Evolutionary conservation across 805 yeast genomes (phyloP).

Genomic region (Myxozyma monticola): DNA sequence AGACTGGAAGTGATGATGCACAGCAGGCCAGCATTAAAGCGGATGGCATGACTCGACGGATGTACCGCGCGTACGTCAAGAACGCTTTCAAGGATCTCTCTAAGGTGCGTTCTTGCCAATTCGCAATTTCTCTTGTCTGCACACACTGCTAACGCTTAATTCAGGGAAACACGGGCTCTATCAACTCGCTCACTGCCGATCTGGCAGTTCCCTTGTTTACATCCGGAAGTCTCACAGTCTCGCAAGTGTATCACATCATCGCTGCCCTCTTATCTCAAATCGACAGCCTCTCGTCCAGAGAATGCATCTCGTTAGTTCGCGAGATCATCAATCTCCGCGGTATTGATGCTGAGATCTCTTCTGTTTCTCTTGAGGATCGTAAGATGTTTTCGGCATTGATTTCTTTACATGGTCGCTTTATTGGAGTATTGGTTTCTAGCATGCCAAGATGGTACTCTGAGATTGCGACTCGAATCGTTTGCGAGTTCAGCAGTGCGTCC

Average conservation of each 20-base stretch:
- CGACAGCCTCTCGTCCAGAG: conserved; percentile 60
- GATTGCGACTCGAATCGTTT: conserved; percentile 66
- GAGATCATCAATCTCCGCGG: conserved; percentile 65
- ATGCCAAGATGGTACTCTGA: conserved; percentile 89
- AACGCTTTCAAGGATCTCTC: conserved; percentile 72
- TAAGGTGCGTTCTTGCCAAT: conserved; percentile 41
- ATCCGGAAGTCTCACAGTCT: conserved; percentile 54
- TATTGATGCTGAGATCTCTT: conserved; percentile 50
- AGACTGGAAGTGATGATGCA: too few species aligned
- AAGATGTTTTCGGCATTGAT: conserved; percentile 1
- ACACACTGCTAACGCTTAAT: conserved; percentile 34
- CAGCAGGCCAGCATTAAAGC: too few species aligned
- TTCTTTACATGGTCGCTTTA: conserved; percentile 64
- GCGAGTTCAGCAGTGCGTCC: conserved; percentile 50
- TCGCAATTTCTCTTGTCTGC: conserved; percentile 6
- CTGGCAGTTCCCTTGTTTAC: conserved; percentile 54
- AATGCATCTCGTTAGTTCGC: conserved; percentile 54
- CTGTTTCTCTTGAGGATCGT: conserved; percentile 38
- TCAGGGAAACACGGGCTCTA: conserved; percentile 52
- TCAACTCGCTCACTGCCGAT: conserved; percentile 62
- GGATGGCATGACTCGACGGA: conserved; percentile 8
- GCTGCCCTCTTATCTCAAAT: conserved; percentile 62
- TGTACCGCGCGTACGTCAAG: conserved; percentile 48
- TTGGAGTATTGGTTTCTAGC: conserved; percentile 76
- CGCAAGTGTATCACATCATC: conserved; percentile 57